Evolutionary conservation across 176 grass and related monocot genomes (phyloP).

Genomic region (Cymbopogon citratus): DNA sequence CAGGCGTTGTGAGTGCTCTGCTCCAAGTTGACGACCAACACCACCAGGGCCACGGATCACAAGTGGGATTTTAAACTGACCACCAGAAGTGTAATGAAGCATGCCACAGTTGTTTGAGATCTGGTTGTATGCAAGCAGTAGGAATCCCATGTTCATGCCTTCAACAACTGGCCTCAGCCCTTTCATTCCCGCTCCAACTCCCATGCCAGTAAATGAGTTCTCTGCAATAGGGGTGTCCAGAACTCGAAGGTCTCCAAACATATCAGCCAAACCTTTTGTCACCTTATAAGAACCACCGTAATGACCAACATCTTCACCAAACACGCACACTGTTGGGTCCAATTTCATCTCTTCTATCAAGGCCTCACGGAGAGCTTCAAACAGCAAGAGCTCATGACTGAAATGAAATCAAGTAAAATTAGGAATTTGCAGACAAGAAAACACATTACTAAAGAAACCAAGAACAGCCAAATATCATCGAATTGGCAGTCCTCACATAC

Average conservation of each 20-base stretch:
- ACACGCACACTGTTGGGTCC: slow-evolving; percentile 74
- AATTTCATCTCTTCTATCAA: slow-evolving; percentile 85
- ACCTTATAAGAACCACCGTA: slow-evolving; percentile 94
- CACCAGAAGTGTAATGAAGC: slow-evolving; percentile 97
- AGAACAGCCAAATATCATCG: neutral
- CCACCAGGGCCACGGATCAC: slow-evolving; percentile 82
- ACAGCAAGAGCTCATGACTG: slow-evolving; percentile 74
- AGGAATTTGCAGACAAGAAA: neutral
- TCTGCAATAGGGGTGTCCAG: slow-evolving; percentile 87
- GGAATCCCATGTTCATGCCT: slow-evolving; percentile 97
- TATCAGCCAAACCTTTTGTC: slow-evolving; percentile 71
- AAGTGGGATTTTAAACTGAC: slow-evolving; percentile 86
- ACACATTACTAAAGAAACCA: neutral
- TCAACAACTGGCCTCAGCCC: slow-evolving; percentile 73
- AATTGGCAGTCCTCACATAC: neutral
- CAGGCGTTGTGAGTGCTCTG: slow-evolving; percentile 82
- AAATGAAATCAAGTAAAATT: slow-evolving; percentile 9
- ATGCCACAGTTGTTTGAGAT: slow-evolving; percentile 96
- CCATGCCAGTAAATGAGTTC: slow-evolving; percentile 91
- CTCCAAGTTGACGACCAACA: slow-evolving; percentile 80
- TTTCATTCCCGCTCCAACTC: slow-evolving; percentile 79
- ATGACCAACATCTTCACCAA: slow-evolving; percentile 84
- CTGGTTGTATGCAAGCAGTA: slow-evolving; percentile 89
- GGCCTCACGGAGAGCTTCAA: slow-evolving; percentile 83
- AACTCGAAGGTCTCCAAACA: slow-evolving; percentile 83